These are phyloP conservation scores for Geosiphon pyriformis DNA, from an alignment of 192 early-diverging fungal genomes.

Conservation along the genomic window DNA sequence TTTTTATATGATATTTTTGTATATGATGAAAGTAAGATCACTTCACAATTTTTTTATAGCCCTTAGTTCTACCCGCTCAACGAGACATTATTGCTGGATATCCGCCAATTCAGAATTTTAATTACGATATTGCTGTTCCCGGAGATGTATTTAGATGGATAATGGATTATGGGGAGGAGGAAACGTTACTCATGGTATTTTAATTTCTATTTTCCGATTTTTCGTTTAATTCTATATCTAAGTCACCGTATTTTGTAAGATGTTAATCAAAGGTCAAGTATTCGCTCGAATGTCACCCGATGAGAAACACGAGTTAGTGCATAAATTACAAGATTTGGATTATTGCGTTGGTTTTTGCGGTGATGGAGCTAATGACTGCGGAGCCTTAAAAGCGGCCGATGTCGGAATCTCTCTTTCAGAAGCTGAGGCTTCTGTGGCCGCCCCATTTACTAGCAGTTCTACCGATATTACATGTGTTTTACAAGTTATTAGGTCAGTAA, in stretches of 20 bases:
- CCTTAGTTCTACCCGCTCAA: neutral
- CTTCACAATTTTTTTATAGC: neutral
- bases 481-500: conserved; percentile 67
- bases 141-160: conserved; percentile 97
- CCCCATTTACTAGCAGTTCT: conserved; percentile 89
- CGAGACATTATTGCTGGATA: conserved; percentile 12
- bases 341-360: conserved; percentile 97
- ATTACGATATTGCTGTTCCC: conserved; percentile 84
- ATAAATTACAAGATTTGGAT: conserved; percentile 80
- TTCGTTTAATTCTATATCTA: neutral
- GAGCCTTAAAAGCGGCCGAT: conserved; percentile 93
- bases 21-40: neutral
- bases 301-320: conserved; percentile 92
- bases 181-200: neutral
- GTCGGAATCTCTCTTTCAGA: conserved; percentile 94
- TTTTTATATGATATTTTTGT: conserved; percentile 6
- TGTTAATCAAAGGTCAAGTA: conserved; percentile 87
- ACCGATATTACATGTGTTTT: conserved; percentile 92
- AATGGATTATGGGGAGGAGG: conserved; percentile 62
- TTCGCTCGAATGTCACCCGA: conserved; percentile 99
- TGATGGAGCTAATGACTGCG: conserved; percentile 99
- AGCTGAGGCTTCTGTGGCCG: conserved; percentile 96
- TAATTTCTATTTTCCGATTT: neutral
- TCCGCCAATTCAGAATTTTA: conserved; percentile 32
- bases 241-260: conserved; percentile 55